phyloP scores from a whole-genome alignment of 208 protist genomes.

The Balamuthia mandrillaris region DNA sequence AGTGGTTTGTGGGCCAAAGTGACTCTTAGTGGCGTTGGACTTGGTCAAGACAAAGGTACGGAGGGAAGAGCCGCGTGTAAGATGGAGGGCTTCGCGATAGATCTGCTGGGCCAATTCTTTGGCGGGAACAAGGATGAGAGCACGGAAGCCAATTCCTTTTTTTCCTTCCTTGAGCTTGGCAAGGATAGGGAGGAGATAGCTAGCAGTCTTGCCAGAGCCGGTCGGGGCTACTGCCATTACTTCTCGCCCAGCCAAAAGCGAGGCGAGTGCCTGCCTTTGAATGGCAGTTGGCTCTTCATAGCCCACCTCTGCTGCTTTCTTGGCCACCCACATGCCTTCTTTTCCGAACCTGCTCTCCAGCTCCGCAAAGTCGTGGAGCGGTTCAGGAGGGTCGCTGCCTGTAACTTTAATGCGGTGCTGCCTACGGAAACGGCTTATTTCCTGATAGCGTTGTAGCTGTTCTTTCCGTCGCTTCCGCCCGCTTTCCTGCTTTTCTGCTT shows the following conservation, averaged over 20 bases:
- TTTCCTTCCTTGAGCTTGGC: conserved; percentile 72
- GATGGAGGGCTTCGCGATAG: conserved; percentile 61
- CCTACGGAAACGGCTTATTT: conserved; percentile 30
- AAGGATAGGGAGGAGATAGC: conserved; percentile 87
- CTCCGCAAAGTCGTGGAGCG: conserved; percentile 43
- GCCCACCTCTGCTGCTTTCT: conserved; percentile 76
- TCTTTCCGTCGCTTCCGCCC: conserved; percentile 11
- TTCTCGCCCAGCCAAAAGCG: conserved; percentile 81
- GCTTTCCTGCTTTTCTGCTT: not conserved
- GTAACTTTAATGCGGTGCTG: conserved; percentile 53
- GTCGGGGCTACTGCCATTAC: conserved; percentile 72
- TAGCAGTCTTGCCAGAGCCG: conserved; percentile 91
- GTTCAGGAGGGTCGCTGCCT: conserved; percentile 54
- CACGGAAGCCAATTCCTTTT: conserved; percentile 79
- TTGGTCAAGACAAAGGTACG: conserved; percentile 52
- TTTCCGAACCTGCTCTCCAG: conserved; percentile 39
- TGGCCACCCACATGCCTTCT: conserved; percentile 53
- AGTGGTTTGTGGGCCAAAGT: not conserved
- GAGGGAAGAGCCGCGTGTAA: conserved; percentile 36
- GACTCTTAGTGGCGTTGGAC: not conserved
- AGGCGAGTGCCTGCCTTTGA: conserved; percentile 93
- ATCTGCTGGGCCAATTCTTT: conserved; percentile 94
- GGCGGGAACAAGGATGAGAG: conserved; percentile 91
- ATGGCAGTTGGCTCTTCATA: conserved; percentile 88
- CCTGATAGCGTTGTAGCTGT: conserved; percentile 19